These are phyloP conservation scores for Pugionium dolabratum DNA, from an alignment of 345 rosid genomes.

Conservation along the genomic window DNA sequence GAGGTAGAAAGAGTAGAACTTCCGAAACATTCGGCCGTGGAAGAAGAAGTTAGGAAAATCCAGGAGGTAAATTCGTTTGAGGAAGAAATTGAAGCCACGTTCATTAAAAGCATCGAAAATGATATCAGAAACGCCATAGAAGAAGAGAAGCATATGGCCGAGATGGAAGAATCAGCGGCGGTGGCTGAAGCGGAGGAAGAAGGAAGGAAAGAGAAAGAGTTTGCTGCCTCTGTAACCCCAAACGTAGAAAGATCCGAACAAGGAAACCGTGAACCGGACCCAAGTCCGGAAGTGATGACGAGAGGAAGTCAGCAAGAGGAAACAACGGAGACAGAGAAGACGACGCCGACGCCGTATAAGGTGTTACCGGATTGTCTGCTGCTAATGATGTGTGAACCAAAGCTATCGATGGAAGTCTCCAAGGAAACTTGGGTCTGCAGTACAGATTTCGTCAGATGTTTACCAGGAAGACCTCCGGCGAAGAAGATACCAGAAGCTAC, in stretches of 20 bases:
- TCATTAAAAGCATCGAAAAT: slow-evolving; percentile 37
- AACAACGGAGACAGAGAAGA: slow-evolving; percentile 22
- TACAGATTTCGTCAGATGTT: slow-evolving; percentile 76
- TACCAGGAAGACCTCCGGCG: slow-evolving; percentile 54
- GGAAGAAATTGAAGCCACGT: slow-evolving; percentile 34
- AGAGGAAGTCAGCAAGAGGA: slow-evolving; percentile 36
- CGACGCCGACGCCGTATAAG: slow-evolving; percentile 35
- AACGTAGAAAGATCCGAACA: slow-evolving; percentile 46
- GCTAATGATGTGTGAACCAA: slow-evolving; percentile 96
- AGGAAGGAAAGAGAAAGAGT: slow-evolving; percentile 23
- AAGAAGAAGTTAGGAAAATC: slow-evolving; percentile 33
- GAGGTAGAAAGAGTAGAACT: slow-evolving; percentile 29
- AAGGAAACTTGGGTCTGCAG: slow-evolving; percentile 96
- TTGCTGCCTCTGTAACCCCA: neutral
- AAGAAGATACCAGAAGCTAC: slow-evolving; percentile 30
- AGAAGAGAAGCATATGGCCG: slow-evolving; percentile 22
- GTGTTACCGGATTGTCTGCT: slow-evolving; percentile 79
- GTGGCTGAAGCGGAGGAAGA: slow-evolving; percentile 26
- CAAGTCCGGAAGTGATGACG: slow-evolving; percentile 45
- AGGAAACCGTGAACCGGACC: slow-evolving; percentile 44
- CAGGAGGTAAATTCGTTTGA: slow-evolving; percentile 23
- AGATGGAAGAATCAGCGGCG: slow-evolving; percentile 16
- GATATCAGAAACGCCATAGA: slow-evolving; percentile 35
- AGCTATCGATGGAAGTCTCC: slow-evolving; percentile 96
- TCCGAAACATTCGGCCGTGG: slow-evolving; percentile 26